Base-by-base conservation (phyloP, 192 early-diverging fungal species). In the Gaertneriomyces semiglobifer region DNA sequence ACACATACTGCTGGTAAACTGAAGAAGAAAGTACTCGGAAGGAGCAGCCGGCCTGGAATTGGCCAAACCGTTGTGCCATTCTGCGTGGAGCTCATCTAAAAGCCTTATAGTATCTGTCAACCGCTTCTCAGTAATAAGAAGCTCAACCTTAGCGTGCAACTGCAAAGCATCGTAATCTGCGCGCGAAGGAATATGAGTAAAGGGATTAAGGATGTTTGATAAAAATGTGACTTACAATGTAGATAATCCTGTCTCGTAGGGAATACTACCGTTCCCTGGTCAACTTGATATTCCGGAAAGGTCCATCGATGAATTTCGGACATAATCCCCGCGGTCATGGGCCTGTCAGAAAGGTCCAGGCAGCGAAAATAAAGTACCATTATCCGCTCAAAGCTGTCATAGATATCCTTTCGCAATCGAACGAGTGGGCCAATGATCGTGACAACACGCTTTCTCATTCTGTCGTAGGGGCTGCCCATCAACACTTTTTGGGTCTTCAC, bases 281-380 rank as follows among this genome's bases (percentile, higher is more conserved):
- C 33, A 7, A 68, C 66, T 10, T 11, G 39, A 50, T 60, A 68
- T 4, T 7, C 33, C 7, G 66, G 66, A 33, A 68, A 68, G 1
- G 18, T 52, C 66, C 66, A 68, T 46, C 48, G 25, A 16, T 68
- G 47, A 44, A 68, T 58, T 40, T 45, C 45, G 25, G 57, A 59
- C 58, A 68, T 39, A 41, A 68, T 68, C 5, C 66, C 66, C 3
- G 66, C 66, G 8, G 48, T 60, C 57, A 68, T 68, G 14, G 66
- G 66, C 12, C 58, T 14, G 48, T 68, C 66, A 12, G 52, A 10
- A 11, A 68, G 6, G n/a, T 68, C 66, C 56, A 68, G 39, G 7
- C 58, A 68, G 7, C 66, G 57, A 40, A 68, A 68, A 45, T 68
- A 60, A 6, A 68, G 11, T 18, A 68, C 42, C 66, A 68, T 68